phyloP scores from a whole-genome alignment of 257 asterid species.

The Primulina huaijiensis region DNA sequence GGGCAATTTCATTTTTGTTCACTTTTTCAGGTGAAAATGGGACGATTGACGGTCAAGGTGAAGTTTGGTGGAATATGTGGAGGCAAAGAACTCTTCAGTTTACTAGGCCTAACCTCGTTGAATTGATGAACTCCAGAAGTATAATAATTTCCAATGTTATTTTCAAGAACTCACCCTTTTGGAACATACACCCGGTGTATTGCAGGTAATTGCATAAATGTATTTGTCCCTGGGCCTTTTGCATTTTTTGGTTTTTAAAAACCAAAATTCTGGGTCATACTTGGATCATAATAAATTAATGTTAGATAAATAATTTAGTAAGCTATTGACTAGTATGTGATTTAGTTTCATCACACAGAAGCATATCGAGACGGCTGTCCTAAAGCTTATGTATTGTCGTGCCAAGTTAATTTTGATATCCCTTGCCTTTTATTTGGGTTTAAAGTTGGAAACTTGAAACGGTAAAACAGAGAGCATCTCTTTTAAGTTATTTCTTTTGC shows the following conservation, averaged over 20 bases:
- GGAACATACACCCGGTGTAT: constrained; percentile 98
- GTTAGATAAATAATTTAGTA: not conserved
- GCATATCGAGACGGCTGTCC: not conserved
- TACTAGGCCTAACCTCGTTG: constrained; percentile 84
- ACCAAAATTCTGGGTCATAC: not conserved
- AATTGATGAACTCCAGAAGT: constrained; percentile 72
- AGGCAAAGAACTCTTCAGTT: constrained; percentile 70
- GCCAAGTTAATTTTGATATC: too few relatives aligned
- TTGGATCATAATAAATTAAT: not conserved
- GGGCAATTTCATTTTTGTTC: not conserved
- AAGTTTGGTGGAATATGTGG: constrained; percentile 98
- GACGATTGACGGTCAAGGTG: constrained; percentile 95
- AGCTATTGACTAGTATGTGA: not conserved
- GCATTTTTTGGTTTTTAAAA: not conserved
- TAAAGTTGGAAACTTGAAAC: not conserved
- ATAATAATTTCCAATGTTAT: constrained; percentile 69
- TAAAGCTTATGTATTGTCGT: not conserved
- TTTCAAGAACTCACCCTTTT: constrained; percentile 91
- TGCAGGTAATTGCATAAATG: constrained; percentile 57
- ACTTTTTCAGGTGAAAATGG: constrained; percentile 78
- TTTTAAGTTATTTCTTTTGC: constrained; percentile 4
- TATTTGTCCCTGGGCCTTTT: not conserved
- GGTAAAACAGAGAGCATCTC: not conserved
- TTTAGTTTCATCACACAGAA: not conserved
- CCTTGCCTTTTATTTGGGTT: not conserved